Base-by-base conservation (phyloP, 2,329 filamentous ascomycete species). In the Pestalotiopsis sp. region DNA sequence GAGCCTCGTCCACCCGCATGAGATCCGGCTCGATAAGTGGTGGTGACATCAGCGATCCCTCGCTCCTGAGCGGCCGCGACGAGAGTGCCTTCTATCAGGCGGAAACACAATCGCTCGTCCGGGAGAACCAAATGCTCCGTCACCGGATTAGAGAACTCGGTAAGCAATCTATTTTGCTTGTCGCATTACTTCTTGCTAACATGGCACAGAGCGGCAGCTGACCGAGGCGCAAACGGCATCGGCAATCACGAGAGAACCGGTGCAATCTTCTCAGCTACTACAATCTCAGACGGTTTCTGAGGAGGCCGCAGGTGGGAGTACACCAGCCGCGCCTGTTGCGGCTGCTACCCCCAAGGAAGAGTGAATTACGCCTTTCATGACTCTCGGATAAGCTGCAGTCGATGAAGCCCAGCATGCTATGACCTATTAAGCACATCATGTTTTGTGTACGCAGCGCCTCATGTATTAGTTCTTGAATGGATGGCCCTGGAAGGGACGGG, bases 101-200 rank as follows among this genome's bases (percentile, higher is more conserved):
- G 4, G 92, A 95, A 80, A 93, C 92, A 1, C 91, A 93, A 79
- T 94, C 89, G 80, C 79, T 95, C 73, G 86, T 89, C 24, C 85
- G 92, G 30, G 92, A 94, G 81, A 95, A 94, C 72, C 92, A 94
- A 79, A 94, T 95, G 92, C 81, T 95, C 64, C 89, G 91, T 69
- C 86, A 90, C 76, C 85, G 92, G 62, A 92, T 94, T 68, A 85
- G 90, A 44, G 92, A 94, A 74, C 81, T 94, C 14, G 91, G 91
- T 92, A 80, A 72, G 83, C 64, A n/a, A 52, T 7, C 4, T 17
- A 52, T n/a, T 7, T 20, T n/a, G 20, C 17, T 52, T n/a, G 14
- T 1, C 44, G 6, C n/a, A n/a, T n/a, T 9, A 9, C 44, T 52
- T 9, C 44, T n/a, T 35, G 2, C 44, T 58, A 35, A 58, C 24